phyloP scores from a whole-genome alignment of 176 grass and related monocot species.

The barley (Hordeum vulgare) region MorexV3_pseudomolecules_assembly NC_058519.1:408601109-408601608 shows the following conservation, averaged over 20 bases:
- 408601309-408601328: slow-evolving; percentile 12
- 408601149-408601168: slow-evolving; percentile 24
- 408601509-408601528: not conserved
- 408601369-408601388: slow-evolving; percentile 36
- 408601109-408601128: slow-evolving; percentile 2
- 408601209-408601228: slow-evolving; percentile 20
- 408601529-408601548: slow-evolving; percentile 21
- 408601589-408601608: not conserved
- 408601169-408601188: slow-evolving; percentile 8
- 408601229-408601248: slow-evolving; percentile 17
- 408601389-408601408: slow-evolving; percentile 25
- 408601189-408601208: slow-evolving; percentile 26
- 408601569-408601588: slow-evolving; percentile 32
- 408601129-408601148: slow-evolving; percentile 11
- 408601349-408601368: slow-evolving; percentile 15
- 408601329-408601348: not conserved
- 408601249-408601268: not conserved
- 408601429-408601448: not conserved
- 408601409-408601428: not conserved
- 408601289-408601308: not conserved
- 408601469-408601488: not conserved
- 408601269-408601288: not conserved
- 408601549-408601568: not conserved
- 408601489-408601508: not conserved
- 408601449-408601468: not conserved